A percentile compares a stretch with the other conserved stretches of the same genome.
Evolutionary conservation across 2,329 filamentous ascomycete species (phyloP).

Genomic region (Aspergillus latus): DNA sequence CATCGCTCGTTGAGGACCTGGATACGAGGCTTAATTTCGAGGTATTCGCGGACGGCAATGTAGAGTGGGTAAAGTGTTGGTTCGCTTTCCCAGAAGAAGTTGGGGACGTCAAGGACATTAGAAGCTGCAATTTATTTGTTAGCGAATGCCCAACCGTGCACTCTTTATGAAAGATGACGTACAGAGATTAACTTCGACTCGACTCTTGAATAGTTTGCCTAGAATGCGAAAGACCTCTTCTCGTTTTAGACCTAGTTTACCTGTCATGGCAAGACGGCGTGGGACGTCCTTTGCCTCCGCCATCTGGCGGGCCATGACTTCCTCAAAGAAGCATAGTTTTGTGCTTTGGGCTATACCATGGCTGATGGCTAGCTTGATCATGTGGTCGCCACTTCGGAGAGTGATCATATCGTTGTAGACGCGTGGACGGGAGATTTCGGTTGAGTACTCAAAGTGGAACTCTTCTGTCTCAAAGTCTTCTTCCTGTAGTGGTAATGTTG

Average conservation of each 20-base stretch:
- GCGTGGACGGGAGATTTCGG: constrained; percentile 77
- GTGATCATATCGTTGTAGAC: constrained; percentile 99
- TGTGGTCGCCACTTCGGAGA: constrained; percentile 88
- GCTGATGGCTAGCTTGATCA: constrained; percentile 98
- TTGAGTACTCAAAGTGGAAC: constrained; percentile 97
- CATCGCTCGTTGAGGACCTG: constrained; percentile 97
- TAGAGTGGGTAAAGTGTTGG: constrained; percentile 94
- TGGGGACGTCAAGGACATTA: constrained; percentile 92
- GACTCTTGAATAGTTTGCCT: constrained; percentile 84
- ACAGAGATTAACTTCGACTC: constrained; percentile 98
- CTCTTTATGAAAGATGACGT: constrained; percentile 52
- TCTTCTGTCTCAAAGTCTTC: constrained; percentile 96
- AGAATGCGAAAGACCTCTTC: constrained; percentile 91
- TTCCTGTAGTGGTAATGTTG: constrained; percentile 77
- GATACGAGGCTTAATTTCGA: constrained; percentile 94
- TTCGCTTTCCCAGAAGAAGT: constrained; percentile 98
- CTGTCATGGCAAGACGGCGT: constrained; percentile 82
- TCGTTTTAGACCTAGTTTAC: constrained; percentile 84
- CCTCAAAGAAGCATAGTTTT: constrained; percentile 93
- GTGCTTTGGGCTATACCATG: constrained; percentile 98
- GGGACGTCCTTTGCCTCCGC: constrained; percentile 87
- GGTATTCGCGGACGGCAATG: constrained; percentile 89
- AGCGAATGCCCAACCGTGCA: constrained; percentile 7
- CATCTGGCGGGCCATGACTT: constrained; percentile 94
- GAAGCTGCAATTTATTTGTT: constrained; percentile 56